These are phyloP conservation scores for Oryza officinalis DNA, from an alignment of 176 grass and related monocot genomes.

Conservation along the genomic window DNA sequence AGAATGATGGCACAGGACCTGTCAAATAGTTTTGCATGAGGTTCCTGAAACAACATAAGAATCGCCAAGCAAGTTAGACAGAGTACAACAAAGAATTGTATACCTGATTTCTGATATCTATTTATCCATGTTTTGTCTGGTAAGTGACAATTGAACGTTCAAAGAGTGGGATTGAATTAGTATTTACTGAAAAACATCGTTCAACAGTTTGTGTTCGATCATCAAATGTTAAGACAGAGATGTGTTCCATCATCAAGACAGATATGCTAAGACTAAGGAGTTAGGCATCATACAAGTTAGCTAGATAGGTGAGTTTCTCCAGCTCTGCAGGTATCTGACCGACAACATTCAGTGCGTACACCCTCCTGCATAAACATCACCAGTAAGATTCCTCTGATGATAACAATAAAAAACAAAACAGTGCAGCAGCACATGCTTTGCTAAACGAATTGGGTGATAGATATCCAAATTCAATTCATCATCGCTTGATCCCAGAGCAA, in stretches of 20 bases:
- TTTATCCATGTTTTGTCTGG: no score
- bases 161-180: not conserved
- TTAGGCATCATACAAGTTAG: constrained; percentile 38
- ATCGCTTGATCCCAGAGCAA: no score
- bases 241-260: not conserved
- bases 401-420: no score
- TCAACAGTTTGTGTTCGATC: not conserved
- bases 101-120: no score
- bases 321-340: constrained; percentile 65
- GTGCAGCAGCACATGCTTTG: no score
- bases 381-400: not conserved
- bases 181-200: not conserved
- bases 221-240: no score
- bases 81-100: not conserved
- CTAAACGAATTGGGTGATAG: no score
- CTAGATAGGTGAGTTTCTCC: constrained; percentile 53
- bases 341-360: constrained; percentile 38
- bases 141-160: not conserved
- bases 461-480: no score
- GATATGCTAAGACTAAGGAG: not conserved
- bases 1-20: constrained; percentile 60
- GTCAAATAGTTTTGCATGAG: constrained; percentile 55
- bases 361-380: constrained; percentile 41
- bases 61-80: not conserved
- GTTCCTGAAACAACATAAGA: constrained; percentile 43